Base-by-base conservation (phyloP, 257 asterid species). In the Gardenia jasminoides region DNA sequence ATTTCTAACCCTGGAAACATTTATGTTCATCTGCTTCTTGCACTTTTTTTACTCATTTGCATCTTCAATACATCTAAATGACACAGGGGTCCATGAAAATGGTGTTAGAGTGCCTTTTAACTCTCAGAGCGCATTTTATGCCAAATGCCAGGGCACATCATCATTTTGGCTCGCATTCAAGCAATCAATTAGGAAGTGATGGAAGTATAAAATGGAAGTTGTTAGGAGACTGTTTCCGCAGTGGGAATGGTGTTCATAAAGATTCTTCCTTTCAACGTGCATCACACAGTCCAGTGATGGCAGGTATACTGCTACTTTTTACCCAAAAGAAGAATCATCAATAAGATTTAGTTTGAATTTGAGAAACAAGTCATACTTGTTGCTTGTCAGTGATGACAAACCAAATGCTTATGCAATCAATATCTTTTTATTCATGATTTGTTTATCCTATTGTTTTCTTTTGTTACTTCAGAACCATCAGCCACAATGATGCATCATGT, bases 21-120 rank as follows among this genome's bases (percentile, higher is more conserved):
- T 33, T 71, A 19, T 28, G 4, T 61, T 79, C 39, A 56, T 58
- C 33, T 30, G 50, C 9, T 70, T 50, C 28, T 52, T 56, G 16
- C 22, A 6, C 22, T 71, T 28, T 41, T 5, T 78, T 72, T 10
- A 24, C 13, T n/a, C 67, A 5, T 20, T 62, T n/a, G 72, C 68
- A 71, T 83, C 64, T 54, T 80, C 80, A 46, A 73, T 41, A 50
- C 70, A 70, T 58, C 61, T 36, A 26, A 64, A 19, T 67, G 61
- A 64, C 81, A 74, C 82, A 94, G 98, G 99, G 99, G 62, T 89
- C 96, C 9, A 90, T 95, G 96, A 89, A 84, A 82, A 76, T 78
- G 20, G 96, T 95, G 6, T 50, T 90, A 76, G 98, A 92, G 77
- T 93, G 96, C 89, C 94, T 95, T 72, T 82, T 88, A 77, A 85